Percentiles rank a stretch among this genome's conserved stretches.
These are phyloP conservation scores for Prunus kanzakura DNA, from an alignment of 306 rosid genomes.

Conservation along the genomic window DNA sequence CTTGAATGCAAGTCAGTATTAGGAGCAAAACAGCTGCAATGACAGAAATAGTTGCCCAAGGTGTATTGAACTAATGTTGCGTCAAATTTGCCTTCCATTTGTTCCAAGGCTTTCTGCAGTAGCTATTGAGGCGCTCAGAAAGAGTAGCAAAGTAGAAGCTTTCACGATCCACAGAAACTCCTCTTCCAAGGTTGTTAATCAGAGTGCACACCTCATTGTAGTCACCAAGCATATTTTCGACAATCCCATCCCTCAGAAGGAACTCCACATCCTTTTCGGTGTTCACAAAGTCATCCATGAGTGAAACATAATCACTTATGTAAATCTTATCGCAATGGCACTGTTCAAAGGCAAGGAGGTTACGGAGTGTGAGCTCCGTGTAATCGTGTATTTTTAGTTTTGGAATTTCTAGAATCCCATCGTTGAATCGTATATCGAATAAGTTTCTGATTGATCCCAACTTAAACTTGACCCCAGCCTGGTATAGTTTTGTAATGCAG, in stretches of 20 bases:
- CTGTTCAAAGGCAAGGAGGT: constrained; percentile 36
- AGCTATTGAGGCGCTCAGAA: not conserved
- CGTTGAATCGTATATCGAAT: constrained; percentile 22
- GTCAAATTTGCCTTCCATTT: constrained; percentile 19
- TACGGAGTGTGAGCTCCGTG: constrained; percentile 19
- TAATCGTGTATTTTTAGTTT: not conserved
- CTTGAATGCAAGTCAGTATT: constrained; percentile 7
- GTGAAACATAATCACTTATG: constrained; percentile 18
- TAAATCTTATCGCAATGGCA: constrained; percentile 5
- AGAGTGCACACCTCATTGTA: constrained; percentile 6
- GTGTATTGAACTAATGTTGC: constrained; percentile 12
- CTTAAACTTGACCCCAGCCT: constrained; percentile 26
- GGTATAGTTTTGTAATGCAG: constrained; percentile 21
- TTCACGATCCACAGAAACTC: not conserved
- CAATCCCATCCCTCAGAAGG: not conserved
- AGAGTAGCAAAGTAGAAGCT: not conserved
- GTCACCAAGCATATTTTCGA: constrained; percentile 3
- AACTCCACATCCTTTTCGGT: constrained; percentile 19
- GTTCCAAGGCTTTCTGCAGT: not conserved
- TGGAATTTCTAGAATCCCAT: constrained; percentile 35
- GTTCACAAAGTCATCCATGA: constrained; percentile 28
- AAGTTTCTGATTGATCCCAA: constrained; percentile 19
- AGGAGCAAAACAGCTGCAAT: constrained; percentile 11
- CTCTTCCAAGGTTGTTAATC: constrained; percentile 6
- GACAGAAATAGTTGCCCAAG: constrained; percentile 24